phyloP scores from a whole-genome alignment of 2,329 filamentous ascomycete species.

The Curvularia sp. region DNA sequence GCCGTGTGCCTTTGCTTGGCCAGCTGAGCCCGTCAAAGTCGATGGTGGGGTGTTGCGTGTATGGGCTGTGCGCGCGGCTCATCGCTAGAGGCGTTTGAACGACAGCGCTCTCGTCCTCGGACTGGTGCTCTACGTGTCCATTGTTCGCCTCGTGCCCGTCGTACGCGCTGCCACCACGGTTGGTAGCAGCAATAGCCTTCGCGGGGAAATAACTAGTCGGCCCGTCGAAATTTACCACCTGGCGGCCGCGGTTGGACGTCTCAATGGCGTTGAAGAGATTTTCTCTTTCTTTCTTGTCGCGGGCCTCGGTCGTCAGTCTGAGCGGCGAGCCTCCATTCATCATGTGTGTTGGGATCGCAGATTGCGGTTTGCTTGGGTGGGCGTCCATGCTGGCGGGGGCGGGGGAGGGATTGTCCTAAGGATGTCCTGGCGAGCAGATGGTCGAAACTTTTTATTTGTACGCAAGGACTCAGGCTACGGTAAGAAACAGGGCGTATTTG shows the following conservation, averaged over 20 bases:
- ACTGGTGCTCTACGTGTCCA: constrained; percentile 53
- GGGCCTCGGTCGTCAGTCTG: constrained; percentile 54
- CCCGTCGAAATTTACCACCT: constrained; percentile 55
- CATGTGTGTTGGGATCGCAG: constrained; percentile 64
- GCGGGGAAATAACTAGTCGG: constrained; percentile 43
- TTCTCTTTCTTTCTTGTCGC: constrained; percentile 61
- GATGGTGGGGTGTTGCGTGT: constrained; percentile 58
- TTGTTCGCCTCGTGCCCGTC: constrained; percentile 30
- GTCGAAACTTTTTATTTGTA: neutral
- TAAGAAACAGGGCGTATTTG: constrained; percentile 17
- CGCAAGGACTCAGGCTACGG: neutral
- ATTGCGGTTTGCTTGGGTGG: constrained; percentile 54
- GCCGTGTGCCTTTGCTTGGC: constrained; percentile 68
- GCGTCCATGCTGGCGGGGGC: constrained; percentile 50
- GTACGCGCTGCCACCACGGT: constrained; percentile 15
- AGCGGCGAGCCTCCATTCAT: constrained; percentile 63
- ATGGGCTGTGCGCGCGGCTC: constrained; percentile 60
- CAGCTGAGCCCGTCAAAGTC: constrained; percentile 65
- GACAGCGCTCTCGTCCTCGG: constrained; percentile 60
- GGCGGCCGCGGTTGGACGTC: constrained; percentile 60
- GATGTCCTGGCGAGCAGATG: neutral
- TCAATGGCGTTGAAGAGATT: constrained; percentile 65
- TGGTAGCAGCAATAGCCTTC: constrained; percentile 27
- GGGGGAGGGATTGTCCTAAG: neutral
- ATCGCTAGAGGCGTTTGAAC: constrained; percentile 61